Base-by-base conservation (phyloP, 1,139 yeast species). In the Petasospora rhodanensis region DNA sequence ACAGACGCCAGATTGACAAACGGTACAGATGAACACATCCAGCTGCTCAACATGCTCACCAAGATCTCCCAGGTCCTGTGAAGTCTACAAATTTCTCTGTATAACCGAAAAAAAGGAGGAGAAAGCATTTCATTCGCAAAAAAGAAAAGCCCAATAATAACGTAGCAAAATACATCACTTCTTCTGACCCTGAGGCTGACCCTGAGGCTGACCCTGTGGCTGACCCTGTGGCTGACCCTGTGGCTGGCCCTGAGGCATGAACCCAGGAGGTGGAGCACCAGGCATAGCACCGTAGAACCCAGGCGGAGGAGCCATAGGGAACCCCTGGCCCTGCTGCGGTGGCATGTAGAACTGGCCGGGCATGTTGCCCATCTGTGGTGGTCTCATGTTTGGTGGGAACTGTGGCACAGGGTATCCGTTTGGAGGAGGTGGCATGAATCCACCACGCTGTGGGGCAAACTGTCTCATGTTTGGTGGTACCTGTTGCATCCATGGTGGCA, bases 21-120 rank as follows among this genome's bases (percentile, higher is more conserved):
- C 52, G 98, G 99, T 12, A 76, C 96, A 4, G 95, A 87, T 53
- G 99, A 93, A 55, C 89, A 83, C 41, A 63, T 93, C 22, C 96
- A 86, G 51, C 56, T 93, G 22, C 67, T 91, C 46, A 83, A 85
- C 49, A 66, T 87, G 46, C 61, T 79, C 35, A 59, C 80, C 33
- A 73, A 78, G 47, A 62, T 85, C 3, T 65, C 84, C 2, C 62
- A 62, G 35, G 54, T 61, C 3, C 22, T 40, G 7, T 40, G 24
- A 32, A 16, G 11, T 18, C n/a, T n/a, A n/a, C n/a, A n/a, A n/a
- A n/a, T n/a, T n/a, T n/a, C n/a, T n/a, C n/a, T n/a, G n/a, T n/a
- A n/a, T n/a, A n/a, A n/a, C n/a, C n/a, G n/a, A n/a, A n/a, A n/a
- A n/a, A n/a, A n/a, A n/a, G n/a, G n/a, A n/a, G n/a, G n/a, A n/a